Percentiles rank a stretch among this genome's conserved stretches.
Evolutionary conservation across 352 stramenopile species (phyloP).

Genomic region (Plasmopara muralis): DNA sequence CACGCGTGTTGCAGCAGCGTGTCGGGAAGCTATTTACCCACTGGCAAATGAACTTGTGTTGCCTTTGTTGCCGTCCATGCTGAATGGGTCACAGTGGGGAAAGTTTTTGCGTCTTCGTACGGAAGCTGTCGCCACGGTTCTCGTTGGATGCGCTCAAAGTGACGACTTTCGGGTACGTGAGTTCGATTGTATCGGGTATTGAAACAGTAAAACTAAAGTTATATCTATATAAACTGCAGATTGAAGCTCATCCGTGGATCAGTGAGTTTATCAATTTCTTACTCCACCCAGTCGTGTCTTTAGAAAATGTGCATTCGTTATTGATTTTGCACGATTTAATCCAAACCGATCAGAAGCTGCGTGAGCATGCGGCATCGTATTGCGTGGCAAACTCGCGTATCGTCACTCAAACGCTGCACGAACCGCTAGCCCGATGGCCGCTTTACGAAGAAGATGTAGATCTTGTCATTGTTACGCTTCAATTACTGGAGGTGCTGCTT

Average conservation of each 20-base stretch:
- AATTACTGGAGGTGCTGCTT: slow-evolving; percentile 36
- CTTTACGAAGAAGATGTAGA: slow-evolving; percentile 65
- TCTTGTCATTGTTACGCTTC: slow-evolving; percentile 40
- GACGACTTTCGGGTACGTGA: slow-evolving; percentile 33
- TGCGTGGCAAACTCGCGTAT: slow-evolving; percentile 31
- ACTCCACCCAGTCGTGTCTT: slow-evolving; percentile 38
- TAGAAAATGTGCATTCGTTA: slow-evolving; percentile 42
- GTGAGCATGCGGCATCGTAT: slow-evolving; percentile 32
- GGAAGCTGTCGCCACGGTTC: slow-evolving; percentile 41
- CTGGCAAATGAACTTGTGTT: slow-evolving; percentile 42
- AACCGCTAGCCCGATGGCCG: slow-evolving; percentile 44
- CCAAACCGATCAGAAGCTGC: slow-evolving; percentile 23
- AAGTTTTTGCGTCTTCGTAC: slow-evolving; percentile 41
- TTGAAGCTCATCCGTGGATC: slow-evolving; percentile 40
- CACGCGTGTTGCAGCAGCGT: slow-evolving; percentile 39
- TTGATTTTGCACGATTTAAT: slow-evolving; percentile 38
- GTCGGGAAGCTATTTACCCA: slow-evolving; percentile 29
- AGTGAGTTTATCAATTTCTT: slow-evolving; percentile 36
- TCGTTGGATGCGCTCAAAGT: slow-evolving; percentile 34
- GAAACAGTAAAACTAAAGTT: background rate
- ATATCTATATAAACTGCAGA: slow-evolving; percentile 3
- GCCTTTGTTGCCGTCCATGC: slow-evolving; percentile 35
- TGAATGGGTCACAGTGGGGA: slow-evolving; percentile 43
- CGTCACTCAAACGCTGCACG: slow-evolving; percentile 36
- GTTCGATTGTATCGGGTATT: background rate